Evolutionary conservation across 371 early-diverging fungal species (phyloP).

Genomic region (Funneliformis caledonium): DNA sequence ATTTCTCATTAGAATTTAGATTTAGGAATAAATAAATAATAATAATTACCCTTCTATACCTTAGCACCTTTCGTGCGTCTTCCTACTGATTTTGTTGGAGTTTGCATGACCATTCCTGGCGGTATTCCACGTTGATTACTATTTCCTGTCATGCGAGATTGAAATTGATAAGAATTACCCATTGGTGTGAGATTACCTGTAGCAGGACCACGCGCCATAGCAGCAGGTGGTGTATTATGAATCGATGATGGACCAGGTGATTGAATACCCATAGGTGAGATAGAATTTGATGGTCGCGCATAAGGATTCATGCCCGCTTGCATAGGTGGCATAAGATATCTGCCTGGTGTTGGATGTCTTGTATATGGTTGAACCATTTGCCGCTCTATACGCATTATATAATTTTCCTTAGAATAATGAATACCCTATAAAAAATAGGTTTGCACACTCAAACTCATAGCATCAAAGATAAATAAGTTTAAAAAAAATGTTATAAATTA

Average conservation of each 20-base stretch:
- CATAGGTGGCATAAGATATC: background rate
- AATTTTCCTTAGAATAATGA: background rate
- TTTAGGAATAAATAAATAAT: background rate
- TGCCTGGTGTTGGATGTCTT: background rate
- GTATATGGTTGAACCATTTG: background rate
- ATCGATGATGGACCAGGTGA: background rate
- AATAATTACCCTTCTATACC: background rate
- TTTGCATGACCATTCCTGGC: background rate
- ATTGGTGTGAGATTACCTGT: background rate
- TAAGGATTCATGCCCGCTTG: background rate
- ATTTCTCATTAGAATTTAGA: background rate
- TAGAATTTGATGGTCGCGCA: background rate
- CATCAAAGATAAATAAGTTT: background rate
- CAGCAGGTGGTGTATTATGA: background rate
- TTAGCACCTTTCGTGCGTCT: slow-evolving; percentile 8
- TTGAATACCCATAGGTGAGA: background rate
- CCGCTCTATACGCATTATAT: slow-evolving; percentile 2
- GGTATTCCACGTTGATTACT: background rate
- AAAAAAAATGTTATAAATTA: background rate
- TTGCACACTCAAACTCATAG: background rate
- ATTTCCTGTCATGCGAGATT: background rate
- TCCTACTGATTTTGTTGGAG: background rate
- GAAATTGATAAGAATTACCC: slow-evolving; percentile 12
- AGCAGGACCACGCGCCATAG: background rate
- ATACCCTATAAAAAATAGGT: background rate